Evolutionary conservation across 805 yeast genomes (phyloP).

Genomic region (Candida rishiriensis): DNA sequence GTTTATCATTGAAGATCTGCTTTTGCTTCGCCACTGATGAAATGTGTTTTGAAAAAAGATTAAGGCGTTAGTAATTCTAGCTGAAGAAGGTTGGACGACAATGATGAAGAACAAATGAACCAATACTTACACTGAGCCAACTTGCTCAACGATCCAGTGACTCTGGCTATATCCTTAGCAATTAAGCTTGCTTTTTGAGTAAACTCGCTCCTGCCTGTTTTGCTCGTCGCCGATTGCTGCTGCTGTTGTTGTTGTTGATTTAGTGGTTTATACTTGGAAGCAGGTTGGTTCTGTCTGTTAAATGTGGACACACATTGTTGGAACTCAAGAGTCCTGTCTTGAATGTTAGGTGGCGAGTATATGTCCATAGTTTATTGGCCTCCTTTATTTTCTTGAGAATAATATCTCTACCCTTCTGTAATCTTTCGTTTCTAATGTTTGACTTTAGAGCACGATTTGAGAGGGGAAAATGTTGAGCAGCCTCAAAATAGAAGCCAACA

Average conservation of each 20-base stretch:
- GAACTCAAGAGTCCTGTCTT: slow-evolving; percentile 88
- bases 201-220: slow-evolving; percentile 52
- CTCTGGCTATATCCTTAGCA: slow-evolving; percentile 84
- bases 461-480: too few species aligned
- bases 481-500: too few species aligned
- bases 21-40: slow-evolving; percentile 70
- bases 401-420: too few species aligned
- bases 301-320: slow-evolving; percentile 83
- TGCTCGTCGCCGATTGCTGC: slow-evolving; percentile 2
- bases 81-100: background rate
- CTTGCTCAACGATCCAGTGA: slow-evolving; percentile 75
- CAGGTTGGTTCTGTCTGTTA: slow-evolving; percentile 44
- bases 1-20: slow-evolving; percentile 90
- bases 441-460: too few species aligned
- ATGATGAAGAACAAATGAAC: background rate
- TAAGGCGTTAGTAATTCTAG: background rate
- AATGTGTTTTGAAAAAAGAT: background rate
- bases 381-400: too few species aligned
- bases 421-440: too few species aligned
- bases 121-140: slow-evolving; percentile 47
- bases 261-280: slow-evolving; percentile 19
- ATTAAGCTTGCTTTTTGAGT: slow-evolving; percentile 69
- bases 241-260: slow-evolving; percentile 18
- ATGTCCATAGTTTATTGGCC: slow-evolving; percentile 16
- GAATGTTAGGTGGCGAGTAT: slow-evolving; percentile 37